Conservation (phyloP, 257 asterid species). For the Datura wrightii region DNA sequence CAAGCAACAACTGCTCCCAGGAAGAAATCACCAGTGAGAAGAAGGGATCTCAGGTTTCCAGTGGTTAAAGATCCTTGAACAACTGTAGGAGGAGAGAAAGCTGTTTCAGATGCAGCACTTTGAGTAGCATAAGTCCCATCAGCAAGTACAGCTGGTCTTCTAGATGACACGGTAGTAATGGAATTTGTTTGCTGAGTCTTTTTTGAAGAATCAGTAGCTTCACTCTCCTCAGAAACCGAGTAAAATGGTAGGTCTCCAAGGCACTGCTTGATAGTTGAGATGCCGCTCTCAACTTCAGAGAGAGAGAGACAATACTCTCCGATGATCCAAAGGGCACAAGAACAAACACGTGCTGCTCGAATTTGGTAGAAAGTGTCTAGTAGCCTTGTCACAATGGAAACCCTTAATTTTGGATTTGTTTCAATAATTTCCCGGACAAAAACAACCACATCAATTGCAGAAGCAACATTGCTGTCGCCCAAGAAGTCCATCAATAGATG, state of each 20-base stretch:
- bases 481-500: conserved; percentile 96
- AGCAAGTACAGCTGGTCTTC: conserved; percentile 93
- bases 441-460: conserved; percentile 85
- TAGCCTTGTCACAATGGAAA: conserved; percentile 82
- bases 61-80: conserved; percentile 71
- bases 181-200: conserved; percentile 74
- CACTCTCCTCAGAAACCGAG: conserved; percentile 81
- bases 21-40: conserved; percentile 90
- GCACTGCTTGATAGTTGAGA: conserved; percentile 87
- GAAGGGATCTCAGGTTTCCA: conserved; percentile 88
- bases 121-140: conserved; percentile 98
- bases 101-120: conserved; percentile 98
- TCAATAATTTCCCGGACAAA: conserved; percentile 94
- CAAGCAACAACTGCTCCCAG: conserved; percentile 91
- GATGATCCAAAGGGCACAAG: conserved; percentile 95
- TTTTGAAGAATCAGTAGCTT: conserved; percentile 71
- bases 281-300: conserved; percentile 87
- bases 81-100: conserved; percentile 74
- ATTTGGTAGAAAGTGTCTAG: conserved; percentile 93
- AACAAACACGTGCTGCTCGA: conserved; percentile 89
- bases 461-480: conserved; percentile 91
- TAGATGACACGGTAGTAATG: conserved; percentile 81
- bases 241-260: conserved; percentile 91
- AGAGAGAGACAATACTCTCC: conserved; percentile 90
- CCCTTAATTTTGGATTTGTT: conserved; percentile 88